Percentiles rank a stretch among this genome's conserved stretches.
phyloP scores from a whole-genome alignment of 345 rosid genomes.

The Microcos paniculata region DNA sequence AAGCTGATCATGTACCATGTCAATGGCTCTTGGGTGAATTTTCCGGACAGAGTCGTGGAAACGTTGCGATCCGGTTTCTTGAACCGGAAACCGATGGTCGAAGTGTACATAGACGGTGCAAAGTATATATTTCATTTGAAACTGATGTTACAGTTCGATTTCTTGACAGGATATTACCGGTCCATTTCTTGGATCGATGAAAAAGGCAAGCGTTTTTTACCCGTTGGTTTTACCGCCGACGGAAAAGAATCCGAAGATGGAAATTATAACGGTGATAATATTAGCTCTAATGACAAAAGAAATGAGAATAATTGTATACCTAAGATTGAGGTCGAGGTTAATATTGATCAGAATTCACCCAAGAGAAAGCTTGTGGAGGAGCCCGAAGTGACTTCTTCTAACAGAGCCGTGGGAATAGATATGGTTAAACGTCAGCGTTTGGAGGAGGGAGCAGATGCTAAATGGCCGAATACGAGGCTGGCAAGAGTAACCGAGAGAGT shows the following conservation, averaged over 20 bases:
- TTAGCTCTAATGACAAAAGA: not conserved
- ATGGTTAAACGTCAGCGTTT: constrained; percentile 25
- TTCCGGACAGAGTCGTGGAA: constrained; percentile 28
- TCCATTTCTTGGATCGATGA: constrained; percentile 57
- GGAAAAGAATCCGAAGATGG: not conserved
- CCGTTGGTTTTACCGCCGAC: constrained; percentile 20
- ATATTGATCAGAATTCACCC: not conserved
- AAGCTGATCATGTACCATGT: constrained; percentile 37
- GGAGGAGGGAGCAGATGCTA: not conserved
- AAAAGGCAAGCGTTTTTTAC: constrained; percentile 41
- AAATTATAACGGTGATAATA: not conserved
- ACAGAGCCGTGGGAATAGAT: constrained; percentile 13
- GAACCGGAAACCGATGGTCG: constrained; percentile 31
- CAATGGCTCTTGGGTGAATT: constrained; percentile 36
- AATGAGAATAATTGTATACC: not conserved
- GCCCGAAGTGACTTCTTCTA: constrained; percentile 31
- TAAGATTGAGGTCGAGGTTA: constrained; percentile 23
- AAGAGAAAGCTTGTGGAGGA: constrained; percentile 39
- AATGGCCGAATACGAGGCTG: constrained; percentile 33
- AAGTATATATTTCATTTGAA: constrained; percentile 43
- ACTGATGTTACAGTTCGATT: constrained; percentile 43
- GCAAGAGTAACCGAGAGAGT: constrained; percentile 23
- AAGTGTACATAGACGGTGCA: constrained; percentile 24
- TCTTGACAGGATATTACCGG: constrained; percentile 28
- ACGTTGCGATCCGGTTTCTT: constrained; percentile 24